Percentiles rank a stretch among this genome's conserved stretches.
Conservation (phyloP, 2,329 filamentous ascomycete genomes). For the Waltergamsia citrina region DNA sequence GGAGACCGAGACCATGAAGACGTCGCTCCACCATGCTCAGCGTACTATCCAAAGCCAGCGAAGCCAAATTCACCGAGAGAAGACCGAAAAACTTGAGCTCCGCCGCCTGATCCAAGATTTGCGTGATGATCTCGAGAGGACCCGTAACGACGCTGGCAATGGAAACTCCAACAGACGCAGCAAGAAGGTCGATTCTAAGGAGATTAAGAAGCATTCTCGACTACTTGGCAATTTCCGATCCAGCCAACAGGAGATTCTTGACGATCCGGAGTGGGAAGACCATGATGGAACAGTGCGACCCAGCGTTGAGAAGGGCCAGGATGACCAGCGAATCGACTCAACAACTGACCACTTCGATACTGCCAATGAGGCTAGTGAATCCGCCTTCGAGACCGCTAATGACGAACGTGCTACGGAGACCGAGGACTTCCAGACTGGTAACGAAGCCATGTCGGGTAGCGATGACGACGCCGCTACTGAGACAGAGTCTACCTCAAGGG, state of each 20-base stretch:
- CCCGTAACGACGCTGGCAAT: slow-evolving; percentile 41
- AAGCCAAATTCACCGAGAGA: slow-evolving; percentile 91
- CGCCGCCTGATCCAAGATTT: slow-evolving; percentile 93
- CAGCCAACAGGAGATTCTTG: slow-evolving; percentile 69
- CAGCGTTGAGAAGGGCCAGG: too few relatives aligned
- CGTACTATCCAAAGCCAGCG: slow-evolving; percentile 94
- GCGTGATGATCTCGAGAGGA: slow-evolving; percentile 77
- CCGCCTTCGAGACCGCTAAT: slow-evolving; percentile 59
- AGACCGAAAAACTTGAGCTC: slow-evolving; percentile 95
- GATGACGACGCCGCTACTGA: slow-evolving; percentile 81
- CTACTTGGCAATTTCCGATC: slow-evolving; percentile 69
- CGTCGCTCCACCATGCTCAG: slow-evolving; percentile 87
- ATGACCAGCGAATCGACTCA: slow-evolving; percentile 25
- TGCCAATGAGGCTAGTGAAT: slow-evolving; percentile 65
- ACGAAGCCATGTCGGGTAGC: slow-evolving; percentile 65
- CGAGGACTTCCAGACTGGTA: slow-evolving; percentile 91
- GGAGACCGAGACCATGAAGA: slow-evolving; percentile 93
- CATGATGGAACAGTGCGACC: slow-evolving; percentile 32
- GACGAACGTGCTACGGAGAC: slow-evolving; percentile 82
- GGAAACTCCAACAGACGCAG: slow-evolving; percentile 45
- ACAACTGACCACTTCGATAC: slow-evolving; percentile 68
- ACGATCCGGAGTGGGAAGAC: slow-evolving; percentile 89
- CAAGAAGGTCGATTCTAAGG: slow-evolving; percentile 53
- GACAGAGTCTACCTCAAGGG: slow-evolving; percentile 57
- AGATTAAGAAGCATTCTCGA: slow-evolving; percentile 60